Conservation (phyloP, 2,329 filamentous ascomycete species). For the Beauveria australis region DNA sequence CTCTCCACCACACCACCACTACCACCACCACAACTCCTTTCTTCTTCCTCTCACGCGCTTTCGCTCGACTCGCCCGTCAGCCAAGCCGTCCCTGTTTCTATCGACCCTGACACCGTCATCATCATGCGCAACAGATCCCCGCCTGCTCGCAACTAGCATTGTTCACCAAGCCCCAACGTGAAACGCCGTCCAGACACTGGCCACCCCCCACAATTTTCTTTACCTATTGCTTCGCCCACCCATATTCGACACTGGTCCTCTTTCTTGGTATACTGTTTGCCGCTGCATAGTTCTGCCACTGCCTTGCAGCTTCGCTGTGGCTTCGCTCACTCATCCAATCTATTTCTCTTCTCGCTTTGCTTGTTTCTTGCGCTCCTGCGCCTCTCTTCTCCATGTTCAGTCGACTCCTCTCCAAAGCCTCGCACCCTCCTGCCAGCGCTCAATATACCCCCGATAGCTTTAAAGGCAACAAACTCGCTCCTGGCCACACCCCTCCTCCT, state of each 20-base stretch:
- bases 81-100: conserved; percentile 7
- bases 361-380: not conserved
- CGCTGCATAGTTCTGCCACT: not conserved
- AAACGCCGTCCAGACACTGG: conserved; percentile 17
- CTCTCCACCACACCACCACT: not conserved
- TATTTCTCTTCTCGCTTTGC: not conserved
- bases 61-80: conserved; percentile 4
- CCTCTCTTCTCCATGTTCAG: conserved; percentile 28
- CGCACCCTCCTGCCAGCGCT: conserved; percentile 12
- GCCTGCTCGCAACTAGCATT: conserved; percentile 17
- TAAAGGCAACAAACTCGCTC: conserved; percentile 5
- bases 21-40: not conserved
- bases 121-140: conserved; percentile 16
- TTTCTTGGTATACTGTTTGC: not conserved
- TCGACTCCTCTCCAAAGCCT: conserved; percentile 24
- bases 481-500: not conserved
- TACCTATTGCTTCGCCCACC: not conserved
- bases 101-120: conserved; percentile 12
- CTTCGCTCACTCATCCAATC: not conserved
- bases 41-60: not conserved
- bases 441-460: conserved; percentile 10
- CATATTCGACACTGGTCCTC: not conserved
- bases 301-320: not conserved
- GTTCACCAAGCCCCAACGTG: conserved; percentile 19
- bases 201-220: conserved; percentile 7